Evolutionary conservation across 257 asterid genomes (phyloP).

Genomic region (Solanum pimpinellifolium): DNA sequence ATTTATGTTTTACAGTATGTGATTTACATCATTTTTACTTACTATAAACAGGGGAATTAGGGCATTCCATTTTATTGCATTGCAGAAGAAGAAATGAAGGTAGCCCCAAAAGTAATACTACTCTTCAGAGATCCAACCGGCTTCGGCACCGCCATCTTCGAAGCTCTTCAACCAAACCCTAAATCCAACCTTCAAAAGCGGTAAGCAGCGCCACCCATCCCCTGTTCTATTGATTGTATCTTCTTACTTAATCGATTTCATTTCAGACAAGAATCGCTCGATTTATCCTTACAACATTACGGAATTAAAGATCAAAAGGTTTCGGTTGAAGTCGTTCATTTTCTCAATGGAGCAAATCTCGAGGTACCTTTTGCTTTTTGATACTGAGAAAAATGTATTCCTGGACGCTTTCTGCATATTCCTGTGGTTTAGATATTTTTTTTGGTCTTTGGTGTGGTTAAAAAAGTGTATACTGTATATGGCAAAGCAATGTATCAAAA

Average conservation of each 20-base stretch:
- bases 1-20: no score
- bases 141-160: constrained; percentile 37
- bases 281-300: constrained; percentile 45
- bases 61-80: background rate
- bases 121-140: constrained; percentile 51
- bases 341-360: constrained; percentile 24
- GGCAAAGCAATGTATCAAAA: background rate
- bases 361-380: constrained; percentile 27
- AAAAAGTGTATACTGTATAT: background rate
- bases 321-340: constrained; percentile 46
- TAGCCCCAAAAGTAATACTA: constrained; percentile 44
- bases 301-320: constrained; percentile 53
- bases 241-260: background rate
- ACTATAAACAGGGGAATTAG: background rate
- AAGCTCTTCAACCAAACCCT: constrained; percentile 40
- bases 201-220: constrained; percentile 13
- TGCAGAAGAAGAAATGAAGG: constrained; percentile 28
- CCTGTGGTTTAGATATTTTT: background rate
- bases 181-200: constrained; percentile 19
- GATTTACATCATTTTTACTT: background rate
- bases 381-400: background rate
- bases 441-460: background rate
- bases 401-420: background rate
- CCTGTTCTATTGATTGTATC: background rate
- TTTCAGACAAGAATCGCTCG: constrained; percentile 53